Base-by-base conservation (phyloP, 1,284 basidiomycete species). In the Naganishia sp. region DNA sequence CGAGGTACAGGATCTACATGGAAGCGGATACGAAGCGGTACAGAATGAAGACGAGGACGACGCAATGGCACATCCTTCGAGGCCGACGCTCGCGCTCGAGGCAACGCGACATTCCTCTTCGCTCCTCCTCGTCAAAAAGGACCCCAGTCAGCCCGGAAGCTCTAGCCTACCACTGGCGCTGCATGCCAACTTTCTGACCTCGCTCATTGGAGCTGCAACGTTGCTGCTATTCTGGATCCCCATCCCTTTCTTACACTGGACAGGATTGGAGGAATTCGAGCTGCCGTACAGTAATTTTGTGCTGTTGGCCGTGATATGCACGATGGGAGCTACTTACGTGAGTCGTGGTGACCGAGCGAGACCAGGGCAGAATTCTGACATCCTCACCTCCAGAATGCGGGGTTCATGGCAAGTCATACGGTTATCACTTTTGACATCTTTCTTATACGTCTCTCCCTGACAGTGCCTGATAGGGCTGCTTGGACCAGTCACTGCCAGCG, bases 131-230 rank as follows among this genome's bases (percentile, higher is more conserved):
- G n/a, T 51, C 46, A 58, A n/a, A 45, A 21, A 31, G 28, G 52
- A 52, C n/a, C 13, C 42, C 13, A 35, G 10, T n/a, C 21, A 3
- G 42, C 13, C 68, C 10, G 28, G 11, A 6, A 23, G 46, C 21
- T 25, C 71, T 2, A 53, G 65, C 11, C 71, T 80, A 2, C 78
- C 79, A 0, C 66, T 75, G 1, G 78, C 76, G 1, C 67, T 80
- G 18, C 79, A 78, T 68, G 74, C 77, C n/a, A 79, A 80, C 65
- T 78, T 80, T 65, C 67, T 80, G 25, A 79, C 78, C 0, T 75
- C 73, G 45, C 74, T 74, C 66, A 76, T 80, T 28, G 79, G 79
- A 32, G 21, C 79, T 18, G 72, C 75, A 17, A 80, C 79, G 2
- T 46, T 77, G 4, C 46, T 74, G 3, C 46, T 77, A 21, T 71